phyloP scores from a whole-genome alignment of 176 grass and related monocot genomes.

The Secale cereale region DNA sequence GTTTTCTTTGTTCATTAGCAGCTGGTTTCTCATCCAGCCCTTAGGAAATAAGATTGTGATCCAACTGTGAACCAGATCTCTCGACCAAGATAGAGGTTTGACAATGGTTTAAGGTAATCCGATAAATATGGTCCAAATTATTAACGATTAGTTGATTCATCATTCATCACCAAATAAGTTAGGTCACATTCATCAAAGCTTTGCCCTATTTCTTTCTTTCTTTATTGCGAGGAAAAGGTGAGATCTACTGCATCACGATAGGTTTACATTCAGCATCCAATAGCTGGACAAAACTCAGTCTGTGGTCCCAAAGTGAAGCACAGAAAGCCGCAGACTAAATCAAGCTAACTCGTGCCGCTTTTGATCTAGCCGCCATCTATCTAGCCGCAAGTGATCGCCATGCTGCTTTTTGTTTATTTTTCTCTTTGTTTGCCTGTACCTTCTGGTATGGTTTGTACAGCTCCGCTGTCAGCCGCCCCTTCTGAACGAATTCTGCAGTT shows the following conservation, averaged over 20 bases:
- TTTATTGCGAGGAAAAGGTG: background rate
- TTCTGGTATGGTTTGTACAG: no score
- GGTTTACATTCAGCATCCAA: background rate
- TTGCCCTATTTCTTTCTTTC: background rate
- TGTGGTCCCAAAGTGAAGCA: background rate
- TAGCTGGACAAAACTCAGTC: background rate
- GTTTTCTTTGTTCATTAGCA: background rate
- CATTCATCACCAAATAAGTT: background rate
- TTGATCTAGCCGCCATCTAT: no score
- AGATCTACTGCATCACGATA: background rate
- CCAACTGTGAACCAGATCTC: background rate
- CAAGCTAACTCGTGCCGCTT: background rate
- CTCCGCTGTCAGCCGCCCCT: no score
- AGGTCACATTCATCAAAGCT: background rate
- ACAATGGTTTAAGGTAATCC: background rate
- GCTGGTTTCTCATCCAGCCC: background rate
- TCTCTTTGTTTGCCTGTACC: no score
- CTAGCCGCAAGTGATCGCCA: no score
- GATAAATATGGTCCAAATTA: background rate
- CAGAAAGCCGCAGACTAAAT: background rate
- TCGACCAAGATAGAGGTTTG: no score
- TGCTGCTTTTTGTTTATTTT: no score
- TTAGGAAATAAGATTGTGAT: background rate
- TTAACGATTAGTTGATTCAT: background rate
- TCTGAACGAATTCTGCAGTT: no score